Evolutionary conservation across 306 rosid genomes (phyloP), one percentile per base, ranked within the genome.

Genomic region (Ormosia semicastrata): DNA sequence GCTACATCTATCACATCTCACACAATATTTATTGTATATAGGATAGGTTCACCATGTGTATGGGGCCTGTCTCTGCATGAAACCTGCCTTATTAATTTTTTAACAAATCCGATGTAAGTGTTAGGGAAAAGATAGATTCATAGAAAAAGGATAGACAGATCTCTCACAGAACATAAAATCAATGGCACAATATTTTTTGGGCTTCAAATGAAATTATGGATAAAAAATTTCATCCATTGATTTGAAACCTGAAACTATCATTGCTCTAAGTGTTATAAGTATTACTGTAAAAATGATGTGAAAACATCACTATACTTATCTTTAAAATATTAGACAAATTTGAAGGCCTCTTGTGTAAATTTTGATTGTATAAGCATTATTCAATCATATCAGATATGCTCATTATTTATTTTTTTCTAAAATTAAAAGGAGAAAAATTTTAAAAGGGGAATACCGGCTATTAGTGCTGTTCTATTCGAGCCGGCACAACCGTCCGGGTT

Each of bases 391-490:
- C 59, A 15, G 15, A 54, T 0, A 15, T 54, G 24, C 24, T n/a
- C 8, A 53, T 5, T 12, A 3, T 15, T 59, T 12, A 0, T 18
- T 53, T 2, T 29, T 71, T 36, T 8, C 9, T 6, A 18, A 29
- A 24, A 63, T 34, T 6, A 14, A 30, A 53, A 40, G 3, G 2
- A 32, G 29, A 57, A 36, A 64, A 36, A 8, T 14, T 1, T 43
- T 14, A 1, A 29, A 57, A 7, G 32, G 64, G 8, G 57, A 8
- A n/a, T 83, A 93, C 98, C 94, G 24, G 94, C 98, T 24, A 91
- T 90, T 0, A 92, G 74, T 13, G 88, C 87, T 6, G 89, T 89
- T 57, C 73, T 67, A 43, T 81, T 2, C 1, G 92, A 82, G 7
- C 73, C 81, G 0, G 33, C 81, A 43, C 97, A 92, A 1, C 85